Base-by-base conservation (phyloP, 2,329 filamentous ascomycete genomes). In the Trichoderma oligosporum region DNA sequence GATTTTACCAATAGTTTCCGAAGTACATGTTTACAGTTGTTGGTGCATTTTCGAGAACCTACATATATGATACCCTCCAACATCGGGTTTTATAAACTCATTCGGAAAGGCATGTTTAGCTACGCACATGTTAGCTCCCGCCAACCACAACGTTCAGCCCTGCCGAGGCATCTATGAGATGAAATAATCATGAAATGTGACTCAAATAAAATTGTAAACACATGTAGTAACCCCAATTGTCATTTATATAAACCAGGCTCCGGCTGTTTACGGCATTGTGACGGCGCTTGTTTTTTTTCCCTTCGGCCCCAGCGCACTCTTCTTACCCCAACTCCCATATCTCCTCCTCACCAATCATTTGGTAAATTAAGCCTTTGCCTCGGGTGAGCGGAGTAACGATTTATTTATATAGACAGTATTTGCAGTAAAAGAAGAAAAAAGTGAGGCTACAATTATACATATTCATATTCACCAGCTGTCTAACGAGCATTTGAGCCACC, bases 201-300 rank as follows among this genome's bases (percentile, higher is more conserved):
- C 5, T 38, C 16, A 16, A 11, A 41, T 22, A n/a, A 41, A 12
- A 31, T 39, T 31, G 35, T 41, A 41, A 31, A 52, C 14, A 8
- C 6, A 4, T n/a, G 12, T 12, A 20, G 16, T 20, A 36, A 51
- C n/a, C n/a, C n/a, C n/a, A 18, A 4, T 11, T 14, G 12, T 18
- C 8, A 41, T 31, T 7, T n/a, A 7, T 27, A 36, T 7, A 25
- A 35, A 25, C 20, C 31, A 25, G 22, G n/a, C 7, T 16, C 51
- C 51, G 51, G 51, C 51, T 45, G 6, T 54, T 54, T 22, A 45
- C 51, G 51, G 51, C 39, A 52, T 52, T 41, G 1, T 38, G 5
- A 24, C 4, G 7, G 36, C 11, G 11, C 27, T 18, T 18, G 8
- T 12, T 25, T 8, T 22, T 16, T 44, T 27, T n/a, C 22, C 9